These are phyloP conservation scores for Teunomyces pallodes DNA, from an alignment of 805 yeast genomes.

Conservation along the genomic window DNA sequence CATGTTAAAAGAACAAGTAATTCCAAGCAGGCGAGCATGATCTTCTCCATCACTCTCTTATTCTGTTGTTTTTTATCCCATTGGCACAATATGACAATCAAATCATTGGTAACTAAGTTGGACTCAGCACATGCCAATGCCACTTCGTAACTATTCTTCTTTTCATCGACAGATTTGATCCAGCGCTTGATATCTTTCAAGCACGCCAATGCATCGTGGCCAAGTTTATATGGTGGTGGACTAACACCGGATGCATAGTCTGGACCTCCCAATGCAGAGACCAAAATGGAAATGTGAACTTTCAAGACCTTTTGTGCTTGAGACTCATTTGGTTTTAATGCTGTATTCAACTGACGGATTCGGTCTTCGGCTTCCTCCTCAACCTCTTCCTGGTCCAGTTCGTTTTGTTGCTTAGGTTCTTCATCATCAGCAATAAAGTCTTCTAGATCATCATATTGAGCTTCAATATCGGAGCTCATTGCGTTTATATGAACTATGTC, in stretches of 20 bases:
- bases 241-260: conserved; percentile 54
- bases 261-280: conserved; percentile 88
- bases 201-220: conserved; percentile 86
- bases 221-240: conserved; percentile 66
- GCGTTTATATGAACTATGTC: background rate
- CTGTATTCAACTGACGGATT: conserved; percentile 19
- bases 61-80: conserved; percentile 53
- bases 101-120: conserved; percentile 68
- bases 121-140: conserved; percentile 85
- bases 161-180: conserved; percentile 81
- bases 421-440: conserved; percentile 37
- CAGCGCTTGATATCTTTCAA: conserved; percentile 84
- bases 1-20: conserved; percentile 80
- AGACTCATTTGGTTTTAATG: conserved; percentile 31
- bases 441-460: conserved; percentile 28
- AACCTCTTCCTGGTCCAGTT: background rate
- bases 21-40: conserved; percentile 74
- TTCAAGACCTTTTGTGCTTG: conserved; percentile 44
- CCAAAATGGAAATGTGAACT: conserved; percentile 76
- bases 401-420: background rate
- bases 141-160: conserved; percentile 67
- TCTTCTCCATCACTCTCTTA: conserved; percentile 46
- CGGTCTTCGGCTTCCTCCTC: conserved; percentile 21
- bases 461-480: conserved; percentile 7
- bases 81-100: conserved; percentile 68